Evolutionary conservation across 2,329 filamentous ascomycete species (phyloP), one percentile per base, ranked within the genome.

Genomic region (Aspergillus sp.): DNA sequence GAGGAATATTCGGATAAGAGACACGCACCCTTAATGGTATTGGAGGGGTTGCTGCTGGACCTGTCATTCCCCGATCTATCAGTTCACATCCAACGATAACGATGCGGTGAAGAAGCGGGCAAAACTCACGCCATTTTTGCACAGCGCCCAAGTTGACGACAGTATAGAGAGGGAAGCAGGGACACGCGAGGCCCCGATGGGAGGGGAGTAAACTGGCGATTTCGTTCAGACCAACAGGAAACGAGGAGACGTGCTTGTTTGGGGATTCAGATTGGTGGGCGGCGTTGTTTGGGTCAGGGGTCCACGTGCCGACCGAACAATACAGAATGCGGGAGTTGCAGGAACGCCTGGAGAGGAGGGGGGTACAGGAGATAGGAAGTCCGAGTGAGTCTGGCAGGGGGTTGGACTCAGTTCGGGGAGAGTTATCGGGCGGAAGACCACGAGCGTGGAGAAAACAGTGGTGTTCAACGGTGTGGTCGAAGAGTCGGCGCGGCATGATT

Each of bases 1-100:
- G 18, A 24, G 50, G 2, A 3, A 22, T 32, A 22, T 4, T 53
- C 45, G 38, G 52, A 41, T 34, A 57, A 24, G 38, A 50, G 18
- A 55, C 56, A 64, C 70, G 71, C 77, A 84, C 82, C 81, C 75
- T 80, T 82, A 64, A 82, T 82, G 69, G 80, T 80, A 73, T 81
- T 82, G 74, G 71, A 70, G 59, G 62, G 65, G 56, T 61, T 67
- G 36, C 34, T 9, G 34, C 63, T 63, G 57, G 68, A 71, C 64
- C 68, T 71, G 60, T 64, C 51, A 61, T 63, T 62, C 53, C 62
- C 43, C 58, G 20, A 44, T 58, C 53, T 53, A 62, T 58, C 36
- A 60, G 60, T 56, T 26, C 17, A 52, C 57, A 45, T 32, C 45
- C 39, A 32, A 38, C 30, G 57, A 52, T 43, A 54, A 32, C 42